These are phyloP conservation scores for Rhododendron griersonianum DNA, from an alignment of 148 eudicot genomes.

Conservation along the genomic window DNA sequence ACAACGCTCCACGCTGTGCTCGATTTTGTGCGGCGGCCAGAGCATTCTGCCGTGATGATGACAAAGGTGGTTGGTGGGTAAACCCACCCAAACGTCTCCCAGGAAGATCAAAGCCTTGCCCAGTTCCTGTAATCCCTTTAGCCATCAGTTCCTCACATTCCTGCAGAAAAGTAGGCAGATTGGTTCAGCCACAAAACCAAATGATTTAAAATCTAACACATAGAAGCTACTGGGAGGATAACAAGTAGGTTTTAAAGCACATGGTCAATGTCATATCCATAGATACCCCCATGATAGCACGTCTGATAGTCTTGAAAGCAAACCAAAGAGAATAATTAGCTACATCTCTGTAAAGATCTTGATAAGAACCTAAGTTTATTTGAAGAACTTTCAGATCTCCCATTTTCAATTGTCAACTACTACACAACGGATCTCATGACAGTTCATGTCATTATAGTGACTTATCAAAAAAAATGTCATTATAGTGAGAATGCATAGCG, in stretches of 20 bases:
- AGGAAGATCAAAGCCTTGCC: constrained; percentile 51
- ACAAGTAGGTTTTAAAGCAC: not conserved
- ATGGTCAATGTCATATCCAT: not conserved
- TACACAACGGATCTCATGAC: no score
- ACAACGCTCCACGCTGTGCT: constrained; percentile 25
- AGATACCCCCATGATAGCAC: not conserved
- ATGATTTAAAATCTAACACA: not conserved
- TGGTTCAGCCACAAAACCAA: not conserved
- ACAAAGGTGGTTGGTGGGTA: constrained; percentile 37
- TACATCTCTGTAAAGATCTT: no score
- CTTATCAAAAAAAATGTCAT: no score
- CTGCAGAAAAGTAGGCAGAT: constrained; percentile 20
- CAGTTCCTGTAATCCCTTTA: constrained; percentile 43
- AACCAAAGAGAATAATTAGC: not conserved
- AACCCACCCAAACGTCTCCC: constrained; percentile 57
- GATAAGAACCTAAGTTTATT: no score
- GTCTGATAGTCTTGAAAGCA: not conserved
- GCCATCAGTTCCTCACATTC: constrained; percentile 47
- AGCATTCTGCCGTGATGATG: constrained; percentile 37
- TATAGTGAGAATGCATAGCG: no score
- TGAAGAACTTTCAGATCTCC: no score
- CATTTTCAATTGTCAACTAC: no score
- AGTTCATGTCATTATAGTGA: no score
- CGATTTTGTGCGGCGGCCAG: constrained; percentile 45
- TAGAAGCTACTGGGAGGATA: not conserved